Percentiles rank a stretch among this genome's conserved stretches.
These are phyloP conservation scores for Chytriomyces sp. DNA, from an alignment of 192 early-diverging fungal genomes.

Conservation along the genomic window DNA sequence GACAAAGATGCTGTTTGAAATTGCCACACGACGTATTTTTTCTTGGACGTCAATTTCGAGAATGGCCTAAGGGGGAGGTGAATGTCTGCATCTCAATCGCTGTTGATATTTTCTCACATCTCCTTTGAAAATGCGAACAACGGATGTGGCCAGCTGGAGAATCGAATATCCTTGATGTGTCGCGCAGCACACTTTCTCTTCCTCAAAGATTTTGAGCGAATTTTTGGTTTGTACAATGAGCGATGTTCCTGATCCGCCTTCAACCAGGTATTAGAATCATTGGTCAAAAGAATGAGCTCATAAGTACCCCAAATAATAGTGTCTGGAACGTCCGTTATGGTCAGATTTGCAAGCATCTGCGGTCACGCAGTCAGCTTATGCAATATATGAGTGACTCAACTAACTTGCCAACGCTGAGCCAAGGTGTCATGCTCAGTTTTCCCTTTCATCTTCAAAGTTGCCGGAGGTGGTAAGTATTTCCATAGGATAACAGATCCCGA, in stretches of 20 bases:
- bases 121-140: slow-evolving; percentile 26
- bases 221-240: slow-evolving; percentile 12
- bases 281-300: not conserved
- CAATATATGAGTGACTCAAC: not conserved
- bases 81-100: not conserved
- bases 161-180: slow-evolving; percentile 21
- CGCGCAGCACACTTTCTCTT: slow-evolving; percentile 27
- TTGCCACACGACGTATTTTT: slow-evolving; percentile 38
- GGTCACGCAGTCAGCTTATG: not conserved
- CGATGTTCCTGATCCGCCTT: slow-evolving; percentile 22
- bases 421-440: slow-evolving; percentile 9
- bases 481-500: slow-evolving; percentile 14
- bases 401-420: slow-evolving; percentile 33
- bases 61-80: not conserved
- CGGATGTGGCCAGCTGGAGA: slow-evolving; percentile 12
- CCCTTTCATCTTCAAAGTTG: not conserved
- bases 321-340: not conserved
- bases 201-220: slow-evolving; percentile 20
- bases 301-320: slow-evolving; percentile 7
- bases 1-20: slow-evolving; percentile 38
- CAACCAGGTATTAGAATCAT: not conserved
- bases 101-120: slow-evolving; percentile 1
- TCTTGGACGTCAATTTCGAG: slow-evolving; percentile 30
- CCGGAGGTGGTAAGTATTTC: slow-evolving; percentile 1
- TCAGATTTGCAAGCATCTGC: not conserved